Conservation (phyloP, 768 basidiomycete genomes). For the Lactarius deliciosus region DNA sequence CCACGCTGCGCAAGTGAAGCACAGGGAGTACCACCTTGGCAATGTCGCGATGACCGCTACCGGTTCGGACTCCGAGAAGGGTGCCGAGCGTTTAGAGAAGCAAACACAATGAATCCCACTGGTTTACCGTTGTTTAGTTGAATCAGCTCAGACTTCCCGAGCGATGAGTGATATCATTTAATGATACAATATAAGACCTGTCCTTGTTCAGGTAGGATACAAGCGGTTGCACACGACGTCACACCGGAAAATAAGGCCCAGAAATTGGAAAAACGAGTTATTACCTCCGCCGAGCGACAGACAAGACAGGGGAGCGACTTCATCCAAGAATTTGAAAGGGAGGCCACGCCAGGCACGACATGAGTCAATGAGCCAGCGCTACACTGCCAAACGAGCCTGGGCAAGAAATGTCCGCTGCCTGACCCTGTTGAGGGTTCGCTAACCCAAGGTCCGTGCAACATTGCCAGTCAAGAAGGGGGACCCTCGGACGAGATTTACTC, state of each 20-base stretch:
- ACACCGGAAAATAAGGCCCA: not conserved
- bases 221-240: conserved; percentile 1
- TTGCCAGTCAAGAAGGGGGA: too few relatives aligned
- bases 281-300: not conserved
- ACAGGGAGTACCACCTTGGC: not conserved
- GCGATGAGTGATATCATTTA: not conserved
- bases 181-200: not conserved
- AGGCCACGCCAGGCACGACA: not conserved
- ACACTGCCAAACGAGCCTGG: too few relatives aligned
- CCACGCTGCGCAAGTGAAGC: conserved; percentile 20
- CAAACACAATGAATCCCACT: not conserved
- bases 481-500: too few relatives aligned
- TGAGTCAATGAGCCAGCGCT: not conserved
- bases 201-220: not conserved
- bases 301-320: not conserved
- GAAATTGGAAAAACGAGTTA: not conserved
- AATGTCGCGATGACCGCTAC: not conserved
- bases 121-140: not conserved
- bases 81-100: not conserved
- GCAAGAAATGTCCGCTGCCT: too few relatives aligned
- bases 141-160: not conserved
- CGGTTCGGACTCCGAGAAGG: conserved; percentile 17
- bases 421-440: too few relatives aligned
- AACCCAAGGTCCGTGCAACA: too few relatives aligned
- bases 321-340: not conserved